Evolutionary conservation across 1,139 yeast species (phyloP).

Genomic region (Lodderomyces parapsilosis): DNA sequence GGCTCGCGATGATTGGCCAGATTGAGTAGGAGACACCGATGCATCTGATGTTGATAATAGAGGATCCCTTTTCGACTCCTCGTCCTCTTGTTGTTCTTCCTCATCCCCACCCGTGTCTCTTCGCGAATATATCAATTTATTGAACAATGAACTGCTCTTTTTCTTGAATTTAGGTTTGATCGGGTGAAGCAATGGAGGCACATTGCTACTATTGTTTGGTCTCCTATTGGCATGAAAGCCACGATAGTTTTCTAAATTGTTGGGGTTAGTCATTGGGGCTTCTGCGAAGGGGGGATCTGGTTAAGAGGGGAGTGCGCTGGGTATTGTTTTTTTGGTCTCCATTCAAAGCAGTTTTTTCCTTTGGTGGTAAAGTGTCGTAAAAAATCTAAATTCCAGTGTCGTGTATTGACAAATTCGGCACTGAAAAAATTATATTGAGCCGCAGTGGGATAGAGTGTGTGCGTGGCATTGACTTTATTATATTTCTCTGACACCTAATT

Average conservation of each 20-base stretch:
- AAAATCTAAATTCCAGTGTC: neutral
- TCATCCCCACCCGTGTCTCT: constrained; percentile 28
- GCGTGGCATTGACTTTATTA: too few relatives aligned
- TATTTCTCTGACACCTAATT: too few relatives aligned
- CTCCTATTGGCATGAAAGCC: constrained; percentile 49
- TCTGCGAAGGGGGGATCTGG: neutral
- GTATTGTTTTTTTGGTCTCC: too few relatives aligned
- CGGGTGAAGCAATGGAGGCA: constrained; percentile 53
- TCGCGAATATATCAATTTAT: constrained; percentile 48
- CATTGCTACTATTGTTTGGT: constrained; percentile 27
- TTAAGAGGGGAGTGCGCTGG: too few relatives aligned
- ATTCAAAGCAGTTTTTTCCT: too few relatives aligned
- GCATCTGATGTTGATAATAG: constrained; percentile 4
- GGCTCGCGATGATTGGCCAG: constrained; percentile 6
- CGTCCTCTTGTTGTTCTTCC: constrained; percentile 1
- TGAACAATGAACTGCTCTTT: constrained; percentile 44
- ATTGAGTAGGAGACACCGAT: constrained; percentile 5
- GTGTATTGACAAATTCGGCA: too few relatives aligned
- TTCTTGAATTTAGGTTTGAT: constrained; percentile 49
- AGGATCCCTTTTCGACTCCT: neutral
- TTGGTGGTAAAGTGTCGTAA: too few relatives aligned
- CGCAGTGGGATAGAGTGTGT: too few relatives aligned
- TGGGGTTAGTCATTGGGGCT: constrained; percentile 1
- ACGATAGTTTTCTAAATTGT: constrained; percentile 32
- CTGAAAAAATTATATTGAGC: too few relatives aligned